Evolutionary conservation across 306 rosid genomes (phyloP).

Genomic region (Cotoneaster glaucophyllus): DNA sequence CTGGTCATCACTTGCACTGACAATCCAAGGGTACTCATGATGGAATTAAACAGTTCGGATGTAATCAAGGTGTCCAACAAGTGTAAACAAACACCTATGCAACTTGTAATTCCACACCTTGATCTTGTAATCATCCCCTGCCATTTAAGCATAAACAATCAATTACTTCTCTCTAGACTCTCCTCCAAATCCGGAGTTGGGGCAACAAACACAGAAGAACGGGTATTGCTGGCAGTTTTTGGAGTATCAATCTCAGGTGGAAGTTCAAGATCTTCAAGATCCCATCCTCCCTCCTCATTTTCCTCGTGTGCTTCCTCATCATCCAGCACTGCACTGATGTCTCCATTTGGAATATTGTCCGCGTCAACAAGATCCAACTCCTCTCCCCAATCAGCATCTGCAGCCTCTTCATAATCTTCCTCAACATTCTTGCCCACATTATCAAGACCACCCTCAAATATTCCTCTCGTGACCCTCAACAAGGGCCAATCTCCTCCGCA

Average conservation of each 20-base stretch:
- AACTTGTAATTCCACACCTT: conserved; percentile 95
- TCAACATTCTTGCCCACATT: too few relatives aligned
- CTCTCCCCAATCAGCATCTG: too few relatives aligned
- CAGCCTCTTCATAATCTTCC: too few relatives aligned
- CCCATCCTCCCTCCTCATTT: conserved; percentile 73
- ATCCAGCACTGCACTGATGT: conserved; percentile 40
- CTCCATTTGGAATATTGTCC: conserved; percentile 58
- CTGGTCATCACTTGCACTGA: conserved; percentile 94
- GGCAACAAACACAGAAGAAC: too few relatives aligned
- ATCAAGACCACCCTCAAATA: too few relatives aligned
- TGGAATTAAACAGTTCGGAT: conserved; percentile 90
- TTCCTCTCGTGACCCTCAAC: too few relatives aligned
- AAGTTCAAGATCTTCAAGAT: conserved; percentile 69
- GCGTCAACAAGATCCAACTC: too few relatives aligned
- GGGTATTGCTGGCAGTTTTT: too few relatives aligned
- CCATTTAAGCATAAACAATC: conserved; percentile 3
- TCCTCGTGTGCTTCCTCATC: conserved; percentile 56
- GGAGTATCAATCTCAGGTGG: conserved; percentile 76
- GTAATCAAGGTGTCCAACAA: conserved; percentile 91
- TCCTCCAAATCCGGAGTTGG: too few relatives aligned
- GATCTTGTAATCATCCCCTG: conserved; percentile 98
- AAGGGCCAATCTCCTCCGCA: too few relatives aligned
- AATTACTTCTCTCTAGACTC: conserved; percentile 1
- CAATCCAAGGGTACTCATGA: conserved; percentile 85
- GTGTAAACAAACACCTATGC: conserved; percentile 89